Percentiles rank a stretch among this genome's conserved stretches.
These are phyloP conservation scores for Oldenlandia corymbosa DNA, from an alignment of 257 asterid genomes.

Conservation along the genomic window DNA sequence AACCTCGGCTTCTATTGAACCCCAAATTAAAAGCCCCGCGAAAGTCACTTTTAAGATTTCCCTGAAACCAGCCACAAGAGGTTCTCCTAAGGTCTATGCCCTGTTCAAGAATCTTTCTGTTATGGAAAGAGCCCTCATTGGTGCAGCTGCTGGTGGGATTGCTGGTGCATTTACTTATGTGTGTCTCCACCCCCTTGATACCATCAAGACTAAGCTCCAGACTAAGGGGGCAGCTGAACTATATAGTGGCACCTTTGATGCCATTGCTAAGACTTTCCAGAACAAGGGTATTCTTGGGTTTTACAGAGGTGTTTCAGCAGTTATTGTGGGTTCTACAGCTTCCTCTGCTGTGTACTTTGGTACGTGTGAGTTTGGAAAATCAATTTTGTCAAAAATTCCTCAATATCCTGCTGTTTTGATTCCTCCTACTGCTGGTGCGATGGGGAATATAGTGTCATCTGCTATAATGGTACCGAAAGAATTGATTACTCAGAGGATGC, in stretches of 20 bases:
- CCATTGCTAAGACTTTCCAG: conserved; percentile 69
- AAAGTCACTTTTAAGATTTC: conserved; percentile 34
- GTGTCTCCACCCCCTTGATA: conserved; percentile 85
- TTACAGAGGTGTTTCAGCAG: conserved; percentile 91
- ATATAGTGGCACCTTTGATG: conserved; percentile 79
- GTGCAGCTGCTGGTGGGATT: conserved; percentile 82
- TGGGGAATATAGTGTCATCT: conserved; percentile 91
- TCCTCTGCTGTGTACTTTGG: conserved; percentile 98
- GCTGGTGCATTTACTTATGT: conserved; percentile 98
- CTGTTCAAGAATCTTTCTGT: conserved; percentile 75
- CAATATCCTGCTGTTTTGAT: conserved; percentile 62
- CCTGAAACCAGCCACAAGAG: conserved; percentile 59
- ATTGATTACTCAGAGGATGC: conserved; percentile 92
- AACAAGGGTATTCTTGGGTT: conserved; percentile 72
- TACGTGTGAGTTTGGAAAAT: conserved; percentile 94
- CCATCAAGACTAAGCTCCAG: conserved; percentile 93
- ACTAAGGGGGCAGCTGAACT: conserved; percentile 90
- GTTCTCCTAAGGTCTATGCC: conserved; percentile 51
- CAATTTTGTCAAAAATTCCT: conserved; percentile 53
- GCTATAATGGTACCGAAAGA: conserved; percentile 98
- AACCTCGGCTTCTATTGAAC: conserved; percentile 46
- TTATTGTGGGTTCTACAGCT: conserved; percentile 84
- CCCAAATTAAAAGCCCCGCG: conserved; percentile 23
- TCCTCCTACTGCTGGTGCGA: conserved; percentile 98
- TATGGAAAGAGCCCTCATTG: conserved; percentile 68